Evolutionary conservation across 2,329 filamentous ascomycete species (phyloP), one percentile per base, ranked within the genome.

Genomic region (Cordyceps javanica): DNA sequence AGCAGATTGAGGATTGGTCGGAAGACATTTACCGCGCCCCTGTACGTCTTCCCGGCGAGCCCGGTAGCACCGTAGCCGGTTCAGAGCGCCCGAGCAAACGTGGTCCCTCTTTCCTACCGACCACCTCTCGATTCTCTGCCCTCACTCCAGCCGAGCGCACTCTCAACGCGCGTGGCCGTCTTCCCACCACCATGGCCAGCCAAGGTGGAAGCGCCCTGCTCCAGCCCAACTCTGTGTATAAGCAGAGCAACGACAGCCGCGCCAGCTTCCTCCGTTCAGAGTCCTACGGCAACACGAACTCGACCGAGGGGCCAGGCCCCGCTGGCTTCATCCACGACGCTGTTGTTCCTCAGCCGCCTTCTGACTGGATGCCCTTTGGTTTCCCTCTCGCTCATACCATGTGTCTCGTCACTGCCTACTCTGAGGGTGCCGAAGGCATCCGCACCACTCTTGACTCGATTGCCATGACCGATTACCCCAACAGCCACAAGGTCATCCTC

Each of bases 1-100:
- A 88, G 65, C 91, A 97, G 74, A 99, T 99, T 63, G 94, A 99
- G 72, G 93, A 97, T 66, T 99, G 94, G 94, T 88, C 88, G 14
- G 90, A 97, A 63, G 94, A 99, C 68, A 99, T 99, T 66, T 97
- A 99, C 72, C 89, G 91, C 44, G 89, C 93, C 3, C 91, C 91
- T 25, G 86, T 88, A 56, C 89, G 91, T 63, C 79, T 97, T 62
- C 82, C 87, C 3, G 94, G 85, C 19, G 85, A 96, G 65, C 76
- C 88, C 42, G 82, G 83, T 59, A 57, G 83, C 67, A 86, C 82
- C 51, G 81, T 85, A 60, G 80, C 79, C 11, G 73, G 76, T 52
- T 84, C 82, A 39, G 91, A 93, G 62, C 82, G 89, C 54, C 80
- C 77, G 57, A 91, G 82, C 81, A 96, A 93, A 76, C 88, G 93